phyloP scores from a whole-genome alignment of 169 alveolate genomes.

The Cryptosporidium ubiquitum region DNA sequence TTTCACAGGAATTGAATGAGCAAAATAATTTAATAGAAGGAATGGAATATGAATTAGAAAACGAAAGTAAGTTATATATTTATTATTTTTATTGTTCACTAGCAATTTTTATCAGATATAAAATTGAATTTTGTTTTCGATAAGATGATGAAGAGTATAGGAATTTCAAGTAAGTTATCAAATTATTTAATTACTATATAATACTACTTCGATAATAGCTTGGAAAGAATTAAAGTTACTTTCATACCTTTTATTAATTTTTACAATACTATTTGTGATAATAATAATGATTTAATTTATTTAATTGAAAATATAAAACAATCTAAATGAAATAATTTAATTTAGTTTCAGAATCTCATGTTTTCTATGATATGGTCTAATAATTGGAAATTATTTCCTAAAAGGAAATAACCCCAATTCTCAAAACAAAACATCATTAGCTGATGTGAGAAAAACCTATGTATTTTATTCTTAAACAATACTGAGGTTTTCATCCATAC shows the following conservation, averaged over 20 bases:
- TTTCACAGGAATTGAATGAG: constrained; percentile 61
- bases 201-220: constrained; percentile 1
- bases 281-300: constrained; percentile 21
- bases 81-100: background rate
- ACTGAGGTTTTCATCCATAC: constrained; percentile 70
- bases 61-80: constrained; percentile 40
- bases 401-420: constrained; percentile 63
- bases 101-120: background rate
- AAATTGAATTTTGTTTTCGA: constrained; percentile 11
- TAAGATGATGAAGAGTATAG: constrained; percentile 28
- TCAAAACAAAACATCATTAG: constrained; percentile 73
- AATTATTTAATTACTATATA: background rate
- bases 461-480: constrained; percentile 40
- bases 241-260: constrained; percentile 8
- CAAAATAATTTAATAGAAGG: constrained; percentile 60
- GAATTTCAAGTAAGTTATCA: constrained; percentile 64
- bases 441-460: constrained; percentile 51
- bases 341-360: constrained; percentile 40
- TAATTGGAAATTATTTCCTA: constrained; percentile 65
- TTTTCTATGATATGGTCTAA: constrained; percentile 62
- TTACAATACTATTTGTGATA: background rate
- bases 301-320: background rate
- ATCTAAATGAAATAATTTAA: background rate
- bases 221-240: constrained; percentile 64
- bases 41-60: background rate